Evolutionary conservation across 2,329 filamentous ascomycete genomes (phyloP).

Genomic region (Alternaria dauci): DNA sequence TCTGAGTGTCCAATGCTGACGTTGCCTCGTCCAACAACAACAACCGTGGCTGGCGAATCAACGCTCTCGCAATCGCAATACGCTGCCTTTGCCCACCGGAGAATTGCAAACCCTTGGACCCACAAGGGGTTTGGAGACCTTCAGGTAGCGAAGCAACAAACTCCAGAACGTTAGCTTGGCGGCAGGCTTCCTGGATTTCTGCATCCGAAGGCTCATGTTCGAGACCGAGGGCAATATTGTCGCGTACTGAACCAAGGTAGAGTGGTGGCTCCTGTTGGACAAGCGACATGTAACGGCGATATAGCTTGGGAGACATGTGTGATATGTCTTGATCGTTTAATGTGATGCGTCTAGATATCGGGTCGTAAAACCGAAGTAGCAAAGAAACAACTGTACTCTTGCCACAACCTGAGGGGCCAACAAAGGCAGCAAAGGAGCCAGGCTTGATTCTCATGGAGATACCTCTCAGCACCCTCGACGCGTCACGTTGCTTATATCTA

Average conservation of each 20-base stretch:
- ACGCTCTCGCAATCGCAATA: slow-evolving; percentile 74
- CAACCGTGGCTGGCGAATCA: slow-evolving; percentile 67
- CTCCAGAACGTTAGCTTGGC: slow-evolving; percentile 39
- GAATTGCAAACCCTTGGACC: slow-evolving; percentile 64
- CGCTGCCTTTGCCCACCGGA: slow-evolving; percentile 81
- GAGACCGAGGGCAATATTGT: slow-evolving; percentile 69
- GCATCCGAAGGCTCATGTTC: not conserved
- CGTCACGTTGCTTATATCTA: slow-evolving; percentile 3
- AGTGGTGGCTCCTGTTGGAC: slow-evolving; percentile 92
- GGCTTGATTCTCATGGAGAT: slow-evolving; percentile 56
- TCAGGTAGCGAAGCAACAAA: slow-evolving; percentile 43
- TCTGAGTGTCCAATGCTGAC: not conserved
- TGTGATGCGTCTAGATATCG: slow-evolving; percentile 74
- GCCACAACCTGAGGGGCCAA: slow-evolving; percentile 88
- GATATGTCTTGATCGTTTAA: slow-evolving; percentile 74
- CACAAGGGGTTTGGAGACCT: slow-evolving; percentile 38
- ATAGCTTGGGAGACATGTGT: slow-evolving; percentile 53
- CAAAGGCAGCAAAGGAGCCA: slow-evolving; percentile 60
- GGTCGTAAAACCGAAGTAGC: slow-evolving; percentile 89
- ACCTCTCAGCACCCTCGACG: slow-evolving; percentile 9
- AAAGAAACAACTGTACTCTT: slow-evolving; percentile 91
- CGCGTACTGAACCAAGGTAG: slow-evolving; percentile 86
- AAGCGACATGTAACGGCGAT: slow-evolving; percentile 80
- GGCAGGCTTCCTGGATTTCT: not conserved
- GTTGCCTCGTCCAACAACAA: slow-evolving; percentile 69